These are phyloP conservation scores for Diaporthe sp. DNA, from an alignment of 2,329 filamentous ascomycete species.

Conservation along the genomic window DNA sequence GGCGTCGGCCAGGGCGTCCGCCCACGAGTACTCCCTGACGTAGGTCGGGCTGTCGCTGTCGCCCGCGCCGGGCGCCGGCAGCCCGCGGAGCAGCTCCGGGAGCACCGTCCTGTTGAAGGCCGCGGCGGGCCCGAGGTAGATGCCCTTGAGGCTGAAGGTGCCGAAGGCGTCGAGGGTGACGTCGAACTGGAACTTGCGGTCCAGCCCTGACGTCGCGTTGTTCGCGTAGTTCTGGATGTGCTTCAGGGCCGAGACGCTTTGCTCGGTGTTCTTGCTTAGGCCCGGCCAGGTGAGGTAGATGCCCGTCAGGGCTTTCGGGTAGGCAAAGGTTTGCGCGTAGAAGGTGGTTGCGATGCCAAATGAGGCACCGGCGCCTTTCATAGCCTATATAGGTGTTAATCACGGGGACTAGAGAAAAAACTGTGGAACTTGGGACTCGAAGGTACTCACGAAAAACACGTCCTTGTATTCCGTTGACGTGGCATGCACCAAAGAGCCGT, in stretches of 20 bases:
- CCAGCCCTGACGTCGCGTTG: slow-evolving; percentile 46
- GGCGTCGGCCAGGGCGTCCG: slow-evolving; percentile 26
- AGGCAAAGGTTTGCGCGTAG: slow-evolving; percentile 50
- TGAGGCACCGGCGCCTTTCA: slow-evolving; percentile 57
- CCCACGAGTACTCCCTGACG: slow-evolving; percentile 34
- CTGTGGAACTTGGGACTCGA: not conserved
- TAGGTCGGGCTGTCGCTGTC: slow-evolving; percentile 47
- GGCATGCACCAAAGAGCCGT: slow-evolving; percentile 45
- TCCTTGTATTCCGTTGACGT: slow-evolving; percentile 43
- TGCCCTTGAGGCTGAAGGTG: slow-evolving; percentile 50
- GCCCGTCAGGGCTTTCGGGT: slow-evolving; percentile 50
- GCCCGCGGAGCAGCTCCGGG: slow-evolving; percentile 46
- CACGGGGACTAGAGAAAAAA: not conserved
- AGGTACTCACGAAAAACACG: slow-evolving; percentile 48
- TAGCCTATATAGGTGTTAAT: slow-evolving; percentile 47
- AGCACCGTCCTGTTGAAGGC: slow-evolving; percentile 47
- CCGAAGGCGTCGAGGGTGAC: slow-evolving; percentile 44
- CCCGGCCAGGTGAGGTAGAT: slow-evolving; percentile 52
- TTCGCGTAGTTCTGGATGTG: slow-evolving; percentile 52
- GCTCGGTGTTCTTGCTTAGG: slow-evolving; percentile 41
- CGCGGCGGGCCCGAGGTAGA: slow-evolving; percentile 49
- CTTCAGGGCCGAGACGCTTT: slow-evolving; percentile 45
- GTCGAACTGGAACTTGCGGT: slow-evolving; percentile 50
- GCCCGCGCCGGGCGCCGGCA: slow-evolving; percentile 44
- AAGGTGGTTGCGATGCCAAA: slow-evolving; percentile 57